Evolutionary conservation across 192 early-diverging fungal species (phyloP), one percentile per base, ranked within the genome.

Genomic region (Entophlyctis luteolus): DNA sequence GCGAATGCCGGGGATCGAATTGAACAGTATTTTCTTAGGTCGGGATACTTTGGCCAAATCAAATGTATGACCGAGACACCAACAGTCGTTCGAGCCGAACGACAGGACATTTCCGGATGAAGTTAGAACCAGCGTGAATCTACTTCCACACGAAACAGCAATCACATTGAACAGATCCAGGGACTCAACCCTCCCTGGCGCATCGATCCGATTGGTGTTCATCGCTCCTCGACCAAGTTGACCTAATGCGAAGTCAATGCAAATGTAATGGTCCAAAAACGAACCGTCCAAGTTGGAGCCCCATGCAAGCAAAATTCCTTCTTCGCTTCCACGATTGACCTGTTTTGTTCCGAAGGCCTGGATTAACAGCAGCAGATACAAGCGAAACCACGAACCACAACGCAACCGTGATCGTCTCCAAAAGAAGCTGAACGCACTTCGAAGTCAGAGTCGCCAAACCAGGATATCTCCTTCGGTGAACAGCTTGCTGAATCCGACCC

Each of bases 91-190:
- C 5, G 60, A 27, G 10, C 60, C 60, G 27, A 63, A 63, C 20
- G 60, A 63, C 16, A 49, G 60, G 5, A 49, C 60, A 23, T 47
- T 49, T n/a, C 60, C 60, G 32, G 29, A 49, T 4, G 60, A 49
- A 16, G 60, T 63, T 12, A 63, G 46, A 27, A 33, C 60, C 4
- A 63, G 6, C 12, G 60, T 49, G 48, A 63, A 63, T 18, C 8
- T 18, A n/a, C 8, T n/a, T 6, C 60, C 60, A 25, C 60, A 63
- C 28, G 60, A 16, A 4, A 63, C 60, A 33, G 2, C 20, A 33
- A 31, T 63, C 47, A 49, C 50, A 33, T 10, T 49, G 47, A 47
- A 63, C 10, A 63, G 42, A 29, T 63, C 60, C 6, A 63, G 47
- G 14, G 47, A 22, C 48, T 63, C 60, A n/a, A 63, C 60, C 10